Percentiles rank a stretch among this genome's conserved stretches.
Evolutionary conservation across 2,329 filamentous ascomycete species (phyloP).

Genomic region (Aureobasidium musti): DNA sequence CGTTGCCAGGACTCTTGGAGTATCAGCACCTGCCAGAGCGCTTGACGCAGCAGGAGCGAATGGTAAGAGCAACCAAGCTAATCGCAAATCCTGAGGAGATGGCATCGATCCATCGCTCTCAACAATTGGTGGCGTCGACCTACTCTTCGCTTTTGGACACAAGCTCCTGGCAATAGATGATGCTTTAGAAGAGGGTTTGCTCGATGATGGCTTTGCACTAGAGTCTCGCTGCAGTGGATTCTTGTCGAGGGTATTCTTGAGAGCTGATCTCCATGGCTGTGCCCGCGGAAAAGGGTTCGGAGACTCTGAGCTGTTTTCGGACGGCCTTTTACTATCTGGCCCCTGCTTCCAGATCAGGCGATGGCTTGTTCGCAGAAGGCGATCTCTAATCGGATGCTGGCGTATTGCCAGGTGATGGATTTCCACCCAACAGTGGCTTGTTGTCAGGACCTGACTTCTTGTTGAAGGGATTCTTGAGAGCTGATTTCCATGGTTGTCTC

Average conservation of each 20-base stretch:
- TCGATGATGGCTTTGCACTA: not conserved
- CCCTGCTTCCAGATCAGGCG: not conserved
- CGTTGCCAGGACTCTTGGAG: not conserved
- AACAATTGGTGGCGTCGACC: not conserved
- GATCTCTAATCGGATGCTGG: not conserved
- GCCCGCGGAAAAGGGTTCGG: not conserved
- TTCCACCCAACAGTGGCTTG: not conserved
- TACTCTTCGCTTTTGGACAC: not conserved
- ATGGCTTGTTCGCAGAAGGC: not conserved
- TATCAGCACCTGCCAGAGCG: slow-evolving; percentile 4
- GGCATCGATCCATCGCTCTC: not conserved
- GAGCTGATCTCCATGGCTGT: not conserved
- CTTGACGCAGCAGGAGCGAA: slow-evolving; percentile 12
- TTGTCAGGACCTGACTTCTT: not conserved
- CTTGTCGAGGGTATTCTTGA: not conserved
- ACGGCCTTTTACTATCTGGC: not conserved
- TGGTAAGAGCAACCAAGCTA: slow-evolving; percentile 12
- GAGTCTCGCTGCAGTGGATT: not conserved
- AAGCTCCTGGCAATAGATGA: not conserved
- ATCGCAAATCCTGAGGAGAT: not conserved
- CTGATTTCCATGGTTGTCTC: not conserved
- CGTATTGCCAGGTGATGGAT: not conserved
- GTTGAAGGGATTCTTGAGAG: not conserved
- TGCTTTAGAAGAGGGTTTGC: not conserved
- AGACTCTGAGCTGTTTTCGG: not conserved